Evolutionary conservation across 2,329 filamentous ascomycete species (phyloP), one percentile per base, ranked within the genome.

Genomic region (Orbilia javanica): DNA sequence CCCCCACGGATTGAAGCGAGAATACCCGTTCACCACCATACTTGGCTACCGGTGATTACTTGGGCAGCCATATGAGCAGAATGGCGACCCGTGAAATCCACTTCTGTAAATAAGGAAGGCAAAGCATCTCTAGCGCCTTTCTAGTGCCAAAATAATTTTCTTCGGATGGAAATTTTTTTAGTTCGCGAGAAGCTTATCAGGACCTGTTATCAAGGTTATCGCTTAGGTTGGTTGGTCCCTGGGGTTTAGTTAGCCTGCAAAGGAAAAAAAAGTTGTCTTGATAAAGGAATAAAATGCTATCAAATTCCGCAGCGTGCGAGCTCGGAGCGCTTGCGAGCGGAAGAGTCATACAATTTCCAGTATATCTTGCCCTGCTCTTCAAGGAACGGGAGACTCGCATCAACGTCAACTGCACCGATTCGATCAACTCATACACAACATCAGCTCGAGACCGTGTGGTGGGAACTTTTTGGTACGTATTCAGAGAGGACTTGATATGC

Each of bases 1-100:
- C 74, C 74, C 74, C 74, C 74, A 78, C 74, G 74, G 64, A 65
- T 48, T 67, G 62, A 72, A 63, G 74, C 74, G 74, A 78, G 62
- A 67, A 71, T 78, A 71, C 53, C 74, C 74, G 67, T 70, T 64
- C 65, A 53, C 50, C 67, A 55, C 34, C 36, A 31, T 52, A 71
- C 34, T 60, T 64, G 53, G 44, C 57, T 39, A 25, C 34, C 44
- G 11, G 10, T 36, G 55, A 63, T 67, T 53, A 48, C 27, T 36
- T 50, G 22, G 34, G 13, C 48, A 57, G 50, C 42, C 71, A 11
- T n/a, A n/a, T n/a, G n/a, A n/a, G 31, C 27, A 60, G 34, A 60
- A 60, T 55, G 8, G 46, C 22, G 46, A 34, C 46, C 60, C 42
- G 13, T 42, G 25, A 22, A 27, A 42, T 27, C 48, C 50, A 52